A percentile compares a stretch with the other conserved stretches of the same genome.
Conservation (phyloP, 371 early-diverging fungal genomes). For the Apophysomyces variabilis region DNA sequence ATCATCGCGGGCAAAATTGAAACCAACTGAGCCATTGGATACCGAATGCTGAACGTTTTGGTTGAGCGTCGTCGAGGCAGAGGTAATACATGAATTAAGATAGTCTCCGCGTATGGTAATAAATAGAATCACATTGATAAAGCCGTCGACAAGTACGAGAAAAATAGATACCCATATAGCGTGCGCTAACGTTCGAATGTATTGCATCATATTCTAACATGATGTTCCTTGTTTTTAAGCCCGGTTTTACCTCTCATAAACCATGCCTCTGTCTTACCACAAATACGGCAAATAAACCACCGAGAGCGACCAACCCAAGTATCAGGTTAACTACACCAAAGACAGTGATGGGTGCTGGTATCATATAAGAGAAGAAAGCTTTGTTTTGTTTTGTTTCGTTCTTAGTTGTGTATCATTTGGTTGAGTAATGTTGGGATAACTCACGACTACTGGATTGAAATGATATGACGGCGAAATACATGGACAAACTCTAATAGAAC, state of each 20-base stretch:
- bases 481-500: constrained; percentile 35
- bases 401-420: background rate
- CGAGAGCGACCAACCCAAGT: constrained; percentile 32
- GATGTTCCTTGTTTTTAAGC: no score
- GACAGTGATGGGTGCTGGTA: constrained; percentile 34
- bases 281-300: constrained; percentile 36
- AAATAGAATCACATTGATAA: constrained; percentile 41
- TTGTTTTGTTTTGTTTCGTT: background rate
- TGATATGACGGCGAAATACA: constrained; percentile 53
- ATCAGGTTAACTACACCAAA: constrained; percentile 49
- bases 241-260: no score
- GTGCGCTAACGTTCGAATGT: constrained; percentile 22
- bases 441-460: constrained; percentile 53
- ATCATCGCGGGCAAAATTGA: constrained; percentile 24
- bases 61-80: constrained; percentile 16
- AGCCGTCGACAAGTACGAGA: constrained; percentile 30
- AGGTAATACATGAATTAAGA: constrained; percentile 33
- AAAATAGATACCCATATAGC: constrained; percentile 28
- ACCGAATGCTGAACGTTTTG: background rate
- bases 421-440: constrained; percentile 5
- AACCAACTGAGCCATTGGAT: background rate
- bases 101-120: constrained; percentile 31
- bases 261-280: constrained; percentile 22
- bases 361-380: constrained; percentile 49
- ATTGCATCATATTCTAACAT: constrained; percentile 15